phyloP scores from a whole-genome alignment of 2,329 filamentous ascomycete species.

The Gnomoniopsis sp. region DNA sequence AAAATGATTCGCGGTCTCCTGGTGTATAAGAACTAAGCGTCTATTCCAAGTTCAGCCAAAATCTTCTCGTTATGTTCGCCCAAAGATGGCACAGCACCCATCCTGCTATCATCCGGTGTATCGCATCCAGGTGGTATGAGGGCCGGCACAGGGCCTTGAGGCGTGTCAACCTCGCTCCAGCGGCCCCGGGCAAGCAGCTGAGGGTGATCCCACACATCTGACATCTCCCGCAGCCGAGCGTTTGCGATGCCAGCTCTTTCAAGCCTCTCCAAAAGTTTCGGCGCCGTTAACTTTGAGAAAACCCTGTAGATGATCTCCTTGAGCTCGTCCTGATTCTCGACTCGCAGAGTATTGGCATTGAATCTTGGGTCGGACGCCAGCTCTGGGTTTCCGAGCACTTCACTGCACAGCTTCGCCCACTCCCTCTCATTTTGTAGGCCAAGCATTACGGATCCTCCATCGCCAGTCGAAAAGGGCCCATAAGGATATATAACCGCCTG shows the following conservation, averaged over 20 bases:
- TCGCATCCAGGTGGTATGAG: slow-evolving; percentile 46
- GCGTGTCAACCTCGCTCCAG: slow-evolving; percentile 48
- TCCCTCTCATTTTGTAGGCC: slow-evolving; percentile 57
- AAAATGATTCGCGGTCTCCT: too few species aligned
- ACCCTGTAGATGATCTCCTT: slow-evolving; percentile 40
- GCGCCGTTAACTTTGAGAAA: slow-evolving; percentile 36
- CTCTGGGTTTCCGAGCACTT: slow-evolving; percentile 39
- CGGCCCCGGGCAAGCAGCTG: slow-evolving; percentile 47
- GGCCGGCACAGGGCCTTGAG: slow-evolving; percentile 42
- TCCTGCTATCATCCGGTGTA: slow-evolving; percentile 26
- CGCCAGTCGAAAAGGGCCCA: slow-evolving; percentile 48
- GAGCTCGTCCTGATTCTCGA: slow-evolving; percentile 42
- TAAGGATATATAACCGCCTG: slow-evolving; percentile 56
- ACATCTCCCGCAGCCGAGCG: slow-evolving; percentile 53
- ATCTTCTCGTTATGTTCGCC: slow-evolving; percentile 49
- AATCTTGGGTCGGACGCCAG: slow-evolving; percentile 45
- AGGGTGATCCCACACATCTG: slow-evolving; percentile 50
- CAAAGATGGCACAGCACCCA: slow-evolving; percentile 43
- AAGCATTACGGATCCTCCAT: slow-evolving; percentile 48
- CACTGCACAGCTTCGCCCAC: slow-evolving; percentile 45
- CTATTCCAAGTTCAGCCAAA: slow-evolving; percentile 39
- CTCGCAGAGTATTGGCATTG: slow-evolving; percentile 40
- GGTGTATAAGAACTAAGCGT: background rate
- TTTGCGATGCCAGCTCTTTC: slow-evolving; percentile 51
- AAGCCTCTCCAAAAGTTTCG: slow-evolving; percentile 38